Percentiles rank a stretch among this genome's conserved stretches.
These are phyloP conservation scores for Auricularia heimuer DNA, from an alignment of 768 basidiomycete genomes.

Conservation along the genomic window DNA sequence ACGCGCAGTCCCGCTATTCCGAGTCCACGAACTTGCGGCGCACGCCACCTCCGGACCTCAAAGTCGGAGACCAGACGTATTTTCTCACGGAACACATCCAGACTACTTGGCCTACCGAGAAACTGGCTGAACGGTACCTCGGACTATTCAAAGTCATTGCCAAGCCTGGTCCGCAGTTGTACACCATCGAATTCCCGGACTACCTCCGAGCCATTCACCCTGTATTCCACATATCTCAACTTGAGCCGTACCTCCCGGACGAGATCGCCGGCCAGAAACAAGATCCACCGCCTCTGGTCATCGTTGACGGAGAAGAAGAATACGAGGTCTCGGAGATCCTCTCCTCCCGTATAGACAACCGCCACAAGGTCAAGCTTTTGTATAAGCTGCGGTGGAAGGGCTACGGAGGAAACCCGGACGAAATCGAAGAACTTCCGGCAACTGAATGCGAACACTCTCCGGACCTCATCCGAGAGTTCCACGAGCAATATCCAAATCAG, in stretches of 20 bases:
- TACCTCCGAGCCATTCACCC: slow-evolving; percentile 14
- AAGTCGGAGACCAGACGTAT: slow-evolving; percentile 1
- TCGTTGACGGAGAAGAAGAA: slow-evolving; percentile 9
- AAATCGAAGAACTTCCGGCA: neutral
- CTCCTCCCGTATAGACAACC: slow-evolving; percentile 9
- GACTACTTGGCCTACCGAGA: slow-evolving; percentile 5
- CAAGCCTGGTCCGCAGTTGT: slow-evolving; percentile 13
- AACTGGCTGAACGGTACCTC: slow-evolving; percentile 16
- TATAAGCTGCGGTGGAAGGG: neutral
- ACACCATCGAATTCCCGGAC: slow-evolving; percentile 15
- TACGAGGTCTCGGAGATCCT: slow-evolving; percentile 12
- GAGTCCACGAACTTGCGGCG: neutral
- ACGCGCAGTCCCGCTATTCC: neutral
- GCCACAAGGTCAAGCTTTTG: neutral
- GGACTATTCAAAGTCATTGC: slow-evolving; percentile 16
- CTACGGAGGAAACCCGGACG: neutral
- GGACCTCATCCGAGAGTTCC: slow-evolving; percentile 1
- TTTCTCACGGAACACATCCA: neutral
- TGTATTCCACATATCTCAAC: slow-evolving; percentile 10
- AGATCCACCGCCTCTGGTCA: slow-evolving; percentile 8
- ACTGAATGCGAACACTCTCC: neutral
- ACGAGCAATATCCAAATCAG: neutral
- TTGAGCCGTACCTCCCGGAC: neutral
- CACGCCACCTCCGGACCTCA: neutral
- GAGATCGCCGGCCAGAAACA: neutral